A percentile compares a stretch with the other conserved stretches of the same genome.
Conservation (phyloP, 1,139 yeast genomes). For the Hyphopichia burtonii region DNA sequence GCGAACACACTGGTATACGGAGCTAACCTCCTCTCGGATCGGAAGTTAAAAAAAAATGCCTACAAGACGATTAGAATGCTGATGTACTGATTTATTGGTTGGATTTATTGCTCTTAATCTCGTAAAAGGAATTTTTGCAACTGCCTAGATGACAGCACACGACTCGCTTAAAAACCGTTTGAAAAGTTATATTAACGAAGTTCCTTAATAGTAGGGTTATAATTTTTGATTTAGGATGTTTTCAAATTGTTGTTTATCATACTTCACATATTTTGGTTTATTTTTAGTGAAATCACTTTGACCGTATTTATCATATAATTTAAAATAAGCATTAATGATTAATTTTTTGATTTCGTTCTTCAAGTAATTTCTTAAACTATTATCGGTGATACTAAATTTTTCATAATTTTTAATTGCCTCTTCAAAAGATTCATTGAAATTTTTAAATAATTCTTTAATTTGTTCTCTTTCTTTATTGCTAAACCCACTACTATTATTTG, state of each 20-base stretch:
- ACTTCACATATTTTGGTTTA: constrained; percentile 70
- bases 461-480: constrained; percentile 75
- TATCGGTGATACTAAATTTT: constrained; percentile 64
- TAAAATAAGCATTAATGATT: constrained; percentile 78
- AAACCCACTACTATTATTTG: constrained; percentile 29
- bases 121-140: too few relatives aligned
- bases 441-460: constrained; percentile 80
- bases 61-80: too few relatives aligned
- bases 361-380: constrained; percentile 57
- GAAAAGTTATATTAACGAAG: neutral
- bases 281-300: constrained; percentile 73
- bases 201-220: constrained; percentile 7
- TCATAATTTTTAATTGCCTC: constrained; percentile 65
- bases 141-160: too few relatives aligned
- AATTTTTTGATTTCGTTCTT: constrained; percentile 66
- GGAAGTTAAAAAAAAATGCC: too few relatives aligned
- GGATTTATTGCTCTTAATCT: too few relatives aligned
- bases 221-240: constrained; percentile 36
- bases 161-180: neutral
- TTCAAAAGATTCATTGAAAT: constrained; percentile 81
- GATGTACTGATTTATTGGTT: too few relatives aligned
- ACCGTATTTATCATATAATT: constrained; percentile 75
- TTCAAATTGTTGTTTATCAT: constrained; percentile 64
- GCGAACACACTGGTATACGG: too few relatives aligned
- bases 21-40: too few relatives aligned